Evolutionary conservation across 108 stramenopile genomes (phyloP), one percentile per base, ranked within the genome.

Genomic region (Cyclotella baltica): DNA sequence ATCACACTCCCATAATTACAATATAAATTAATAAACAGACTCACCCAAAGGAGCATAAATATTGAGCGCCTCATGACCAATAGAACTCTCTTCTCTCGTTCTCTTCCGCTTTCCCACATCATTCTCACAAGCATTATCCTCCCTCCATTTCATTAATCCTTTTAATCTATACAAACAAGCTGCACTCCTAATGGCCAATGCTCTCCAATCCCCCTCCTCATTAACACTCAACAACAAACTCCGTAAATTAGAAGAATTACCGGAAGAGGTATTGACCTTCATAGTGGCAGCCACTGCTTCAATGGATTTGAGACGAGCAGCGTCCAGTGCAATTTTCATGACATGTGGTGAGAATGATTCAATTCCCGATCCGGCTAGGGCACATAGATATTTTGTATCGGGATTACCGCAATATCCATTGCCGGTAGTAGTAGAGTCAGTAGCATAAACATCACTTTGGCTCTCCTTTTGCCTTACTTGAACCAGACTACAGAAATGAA

Each of bases 181-280:
- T 19, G 88, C 91, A 27, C 87, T 84, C 31, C 93, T 87, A 64
- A 94, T 94, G 16, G 93, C 93, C 69, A 94, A 78, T 3, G 93
- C 90, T 25, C 93, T 75, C 93, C 93, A 94, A 73, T 94, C 93
- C 33, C 40, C 40, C 40, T 43, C 40, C n/a, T 89, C 88, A 35
- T 78, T 78, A 9, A 78, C 77, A 25, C 84, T 85, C 19, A 90
- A 63, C 22, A 92, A 80, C 31, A 94, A 71, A 40, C 82, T 83
- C 13, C 88, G 74, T 19, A 94, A 31, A 52, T 89, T 90, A 18
- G 84, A 66, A 16, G 89, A 86, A 65, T 85, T 67, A 3, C 53
- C 73, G 6, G 34, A 36, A 0, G 61, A 25, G 30, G 31, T 34
- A 13, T 62, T 34, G 38, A 58, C 83, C n/a, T n/a, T n/a, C 58